Evolutionary conservation across 1,139 yeast genomes (phyloP).

Genomic region (Pichia sp.): DNA sequence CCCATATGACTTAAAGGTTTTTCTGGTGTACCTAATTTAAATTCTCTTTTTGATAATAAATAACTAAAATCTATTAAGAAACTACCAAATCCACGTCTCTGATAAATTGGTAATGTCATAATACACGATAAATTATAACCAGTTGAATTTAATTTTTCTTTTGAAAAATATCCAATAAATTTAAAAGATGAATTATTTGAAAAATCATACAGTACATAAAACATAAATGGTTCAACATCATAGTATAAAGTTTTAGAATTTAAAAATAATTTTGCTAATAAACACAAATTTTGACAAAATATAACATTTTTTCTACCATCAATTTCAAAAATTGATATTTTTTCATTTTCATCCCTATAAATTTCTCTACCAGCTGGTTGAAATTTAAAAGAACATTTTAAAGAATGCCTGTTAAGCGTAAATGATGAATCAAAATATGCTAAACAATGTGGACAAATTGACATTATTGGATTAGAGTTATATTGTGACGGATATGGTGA

Average conservation of each 20-base stretch:
- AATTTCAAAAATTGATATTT: conserved; percentile 76
- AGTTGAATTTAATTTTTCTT: conserved; percentile 71
- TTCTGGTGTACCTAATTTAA: conserved; percentile 86
- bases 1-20: conserved; percentile 90
- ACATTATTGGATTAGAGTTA: conserved; percentile 53
- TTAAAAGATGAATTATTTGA: conserved; percentile 41
- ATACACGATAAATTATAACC: conserved; percentile 87
- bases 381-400: conserved; percentile 57
- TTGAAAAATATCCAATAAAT: conserved; percentile 90
- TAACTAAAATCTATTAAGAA: conserved; percentile 86
- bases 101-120: conserved; percentile 80
- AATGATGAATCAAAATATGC: conserved; percentile 72
- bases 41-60: conserved; percentile 65
- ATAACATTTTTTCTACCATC: conserved; percentile 80
- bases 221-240: conserved; percentile 92
- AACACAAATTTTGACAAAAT: conserved; percentile 85
- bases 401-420: conserved; percentile 60
- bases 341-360: conserved; percentile 48
- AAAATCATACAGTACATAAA: conserved; percentile 61
- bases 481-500: conserved; percentile 93
- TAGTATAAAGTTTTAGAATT: conserved; percentile 88
- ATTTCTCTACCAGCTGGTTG: conserved; percentile 93
- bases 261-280: conserved; percentile 79
- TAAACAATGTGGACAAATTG: conserved; percentile 80
- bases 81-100: conserved; percentile 84